Evolutionary conservation across 352 stramenopile species (phyloP).

Genomic region (Globisporangium alternatum): DNA sequence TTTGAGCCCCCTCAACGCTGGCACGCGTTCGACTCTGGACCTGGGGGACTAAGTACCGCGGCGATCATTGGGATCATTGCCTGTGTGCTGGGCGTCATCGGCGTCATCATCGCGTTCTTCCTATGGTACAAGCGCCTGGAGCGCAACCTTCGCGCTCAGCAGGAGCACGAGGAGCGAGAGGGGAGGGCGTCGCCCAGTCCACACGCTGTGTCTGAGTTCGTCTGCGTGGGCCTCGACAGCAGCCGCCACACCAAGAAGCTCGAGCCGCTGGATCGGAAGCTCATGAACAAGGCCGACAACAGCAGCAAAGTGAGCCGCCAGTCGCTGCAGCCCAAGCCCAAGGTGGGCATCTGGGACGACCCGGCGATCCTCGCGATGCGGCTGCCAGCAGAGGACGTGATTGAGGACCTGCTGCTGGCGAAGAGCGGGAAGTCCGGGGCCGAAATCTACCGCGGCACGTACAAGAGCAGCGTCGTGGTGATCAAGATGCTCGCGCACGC

Average conservation of each 20-base stretch:
- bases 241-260: conserved; percentile 6
- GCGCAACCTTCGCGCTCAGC: conserved; percentile 1
- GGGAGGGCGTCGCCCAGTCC: not conserved
- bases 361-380: conserved; percentile 8
- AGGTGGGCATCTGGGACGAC: conserved; percentile 7
- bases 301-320: not conserved
- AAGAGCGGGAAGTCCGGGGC: not conserved
- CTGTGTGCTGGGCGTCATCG: conserved; percentile 21
- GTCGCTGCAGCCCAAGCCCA: not conserved
- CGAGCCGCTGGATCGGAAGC: not conserved
- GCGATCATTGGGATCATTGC: not conserved
- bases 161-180: not conserved
- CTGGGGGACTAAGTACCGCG: not conserved
- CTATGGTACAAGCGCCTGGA: conserved; percentile 7
- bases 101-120: conserved; percentile 20
- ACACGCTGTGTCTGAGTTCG: not conserved
- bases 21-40: not conserved
- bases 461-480: not conserved
- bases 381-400: not conserved
- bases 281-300: not conserved
- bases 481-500: conserved; percentile 6
- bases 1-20: not conserved
- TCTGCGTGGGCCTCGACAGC: not conserved
- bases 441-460: conserved; percentile 8
- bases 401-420: not conserved